These are phyloP conservation scores for Zasmidium citrigriseum DNA, from an alignment of 2,329 filamentous ascomycete genomes.

Conservation along the genomic window DNA sequence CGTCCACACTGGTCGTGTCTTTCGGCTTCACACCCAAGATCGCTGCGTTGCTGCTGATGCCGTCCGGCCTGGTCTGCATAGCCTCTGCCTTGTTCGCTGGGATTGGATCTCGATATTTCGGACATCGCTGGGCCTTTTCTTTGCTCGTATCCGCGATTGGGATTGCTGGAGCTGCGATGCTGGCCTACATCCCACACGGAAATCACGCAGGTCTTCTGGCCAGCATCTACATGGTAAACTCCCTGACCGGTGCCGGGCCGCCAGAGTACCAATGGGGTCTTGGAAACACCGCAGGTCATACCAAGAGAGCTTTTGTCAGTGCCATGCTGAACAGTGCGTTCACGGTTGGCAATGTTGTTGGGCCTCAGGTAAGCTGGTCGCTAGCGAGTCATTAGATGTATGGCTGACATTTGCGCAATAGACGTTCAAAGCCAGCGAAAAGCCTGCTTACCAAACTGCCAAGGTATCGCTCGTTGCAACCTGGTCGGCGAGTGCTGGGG, in stretches of 20 bases:
- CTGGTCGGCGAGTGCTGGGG: background rate
- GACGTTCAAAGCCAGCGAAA: conserved; percentile 38
- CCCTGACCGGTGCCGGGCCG: background rate
- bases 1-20: conserved; percentile 27
- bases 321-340: background rate
- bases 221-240: conserved; percentile 32
- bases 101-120: conserved; percentile 23
- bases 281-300: conserved; percentile 67
- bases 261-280: background rate
- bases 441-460: conserved; percentile 42
- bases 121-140: conserved; percentile 19
- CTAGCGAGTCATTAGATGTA: too few species aligned
- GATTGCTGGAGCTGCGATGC: conserved; percentile 11
- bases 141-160: background rate
- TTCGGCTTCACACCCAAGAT: conserved; percentile 29
- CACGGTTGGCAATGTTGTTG: background rate
- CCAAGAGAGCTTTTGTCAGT: conserved; percentile 53
- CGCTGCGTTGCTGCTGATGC: conserved; percentile 52
- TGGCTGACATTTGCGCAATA: conserved; percentile 7
- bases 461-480: conserved; percentile 42
- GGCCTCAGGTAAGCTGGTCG: background rate
- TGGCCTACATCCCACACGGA: conserved; percentile 29
- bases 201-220: conserved; percentile 47
- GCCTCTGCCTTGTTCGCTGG: conserved; percentile 28
- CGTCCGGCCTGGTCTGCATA: conserved; percentile 56